Percentiles rank a stretch among this genome's conserved stretches.
Conservation (phyloP, 768 basidiomycete genomes). For the Dioszegia aurantiaca region DNA sequence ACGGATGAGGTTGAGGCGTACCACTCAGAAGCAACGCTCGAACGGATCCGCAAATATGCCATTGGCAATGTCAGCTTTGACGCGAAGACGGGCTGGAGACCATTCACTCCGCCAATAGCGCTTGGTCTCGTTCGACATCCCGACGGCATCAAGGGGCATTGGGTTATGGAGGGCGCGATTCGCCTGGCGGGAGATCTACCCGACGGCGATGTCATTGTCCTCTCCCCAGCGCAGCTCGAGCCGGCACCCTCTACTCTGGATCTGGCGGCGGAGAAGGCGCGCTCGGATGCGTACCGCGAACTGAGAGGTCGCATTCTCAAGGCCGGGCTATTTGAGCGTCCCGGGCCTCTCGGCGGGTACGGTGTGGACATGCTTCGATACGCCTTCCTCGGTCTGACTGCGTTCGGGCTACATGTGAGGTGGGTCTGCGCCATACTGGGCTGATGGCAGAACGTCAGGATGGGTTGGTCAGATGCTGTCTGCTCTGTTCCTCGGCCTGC, state of each 20-base stretch:
- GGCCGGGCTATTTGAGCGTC: constrained; percentile 72
- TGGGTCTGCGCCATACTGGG: constrained; percentile 14
- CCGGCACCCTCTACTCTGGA: constrained; percentile 38
- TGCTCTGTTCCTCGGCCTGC: constrained; percentile 75
- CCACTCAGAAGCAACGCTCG: constrained; percentile 63
- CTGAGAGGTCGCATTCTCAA: constrained; percentile 71
- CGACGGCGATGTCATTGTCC: constrained; percentile 15
- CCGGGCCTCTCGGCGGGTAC: constrained; percentile 76
- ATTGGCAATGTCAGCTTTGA: constrained; percentile 64
- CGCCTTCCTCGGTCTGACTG: constrained; percentile 58
- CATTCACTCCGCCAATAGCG: constrained; percentile 80
- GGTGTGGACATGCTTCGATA: constrained; percentile 85
- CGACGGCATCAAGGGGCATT: constrained; percentile 39
- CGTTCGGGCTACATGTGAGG: constrained; percentile 37
- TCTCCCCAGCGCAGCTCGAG: constrained; percentile 41
- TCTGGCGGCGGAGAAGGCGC: constrained; percentile 26
- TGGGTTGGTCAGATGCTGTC: constrained; percentile 55
- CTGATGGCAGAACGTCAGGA: constrained; percentile 28
- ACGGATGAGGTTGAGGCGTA: constrained; percentile 92
- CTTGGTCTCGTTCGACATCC: constrained; percentile 60
- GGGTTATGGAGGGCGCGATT: constrained; percentile 44
- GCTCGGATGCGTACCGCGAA: constrained; percentile 65
- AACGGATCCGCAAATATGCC: constrained; percentile 63
- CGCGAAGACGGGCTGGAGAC: constrained; percentile 34
- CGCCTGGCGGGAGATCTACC: constrained; percentile 11